Evolutionary conservation across 2,329 filamentous ascomycete species (phyloP).

Genomic region (Claviceps spartinae): DNA sequence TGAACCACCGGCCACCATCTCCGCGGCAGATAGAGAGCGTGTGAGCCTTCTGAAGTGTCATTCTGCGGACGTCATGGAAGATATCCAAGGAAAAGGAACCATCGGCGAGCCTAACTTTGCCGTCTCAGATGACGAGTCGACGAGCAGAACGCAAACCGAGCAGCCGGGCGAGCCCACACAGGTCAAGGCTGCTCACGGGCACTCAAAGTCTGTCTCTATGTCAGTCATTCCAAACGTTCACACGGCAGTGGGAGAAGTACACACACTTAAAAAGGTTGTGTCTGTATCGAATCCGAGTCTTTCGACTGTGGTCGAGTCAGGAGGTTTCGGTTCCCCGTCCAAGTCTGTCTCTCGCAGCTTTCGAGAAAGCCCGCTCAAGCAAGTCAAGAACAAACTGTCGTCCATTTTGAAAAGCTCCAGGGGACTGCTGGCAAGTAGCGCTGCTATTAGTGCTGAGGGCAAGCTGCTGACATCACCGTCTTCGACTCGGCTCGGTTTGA

Average conservation of each 20-base stretch:
- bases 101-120: constrained; percentile 29
- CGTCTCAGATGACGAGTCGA: constrained; percentile 3
- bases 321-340: constrained; percentile 31
- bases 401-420: constrained; percentile 83
- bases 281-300: constrained; percentile 45
- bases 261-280: constrained; percentile 41
- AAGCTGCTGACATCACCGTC: constrained; percentile 46
- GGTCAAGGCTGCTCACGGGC: constrained; percentile 5
- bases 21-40: constrained; percentile 21
- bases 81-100: constrained; percentile 33
- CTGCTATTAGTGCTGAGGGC: constrained; percentile 47
- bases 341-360: constrained; percentile 44
- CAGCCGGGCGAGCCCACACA: background rate
- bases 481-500: constrained; percentile 29
- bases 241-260: constrained; percentile 10
- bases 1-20: constrained; percentile 30
- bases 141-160: background rate
- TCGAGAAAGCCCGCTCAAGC: constrained; percentile 70
- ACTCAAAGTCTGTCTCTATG: constrained; percentile 31
- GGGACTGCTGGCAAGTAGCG: constrained; percentile 69
- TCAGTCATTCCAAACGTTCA: constrained; percentile 31
- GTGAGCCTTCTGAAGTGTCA: constrained; percentile 46
- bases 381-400: constrained; percentile 84
- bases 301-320: constrained; percentile 32
- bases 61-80: constrained; percentile 48